Evolutionary conservation across 2,329 filamentous ascomycete genomes (phyloP), one percentile per base, ranked within the genome.

Genomic region (Penicillium hordei): DNA sequence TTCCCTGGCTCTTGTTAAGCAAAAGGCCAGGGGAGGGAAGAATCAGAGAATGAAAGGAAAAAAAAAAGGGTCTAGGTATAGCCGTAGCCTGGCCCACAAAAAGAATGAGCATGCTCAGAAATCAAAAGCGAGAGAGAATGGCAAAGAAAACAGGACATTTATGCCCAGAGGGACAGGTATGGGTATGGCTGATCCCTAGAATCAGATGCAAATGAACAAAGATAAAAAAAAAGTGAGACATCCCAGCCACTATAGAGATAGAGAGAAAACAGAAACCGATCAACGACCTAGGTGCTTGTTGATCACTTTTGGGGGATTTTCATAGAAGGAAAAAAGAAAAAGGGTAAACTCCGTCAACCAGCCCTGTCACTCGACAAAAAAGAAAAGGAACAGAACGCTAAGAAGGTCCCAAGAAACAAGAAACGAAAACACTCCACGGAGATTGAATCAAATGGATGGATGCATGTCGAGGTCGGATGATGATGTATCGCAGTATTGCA

Each of bases 321-420:
- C 42, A 51, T 25, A 29, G 49, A 27, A 42, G 58, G 52, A 57
- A 13, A 17, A 33, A 33, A 52, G 53, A 60, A 61, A 60, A 42
- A 56, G 36, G 49, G 59, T 64, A 58, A 62, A 68, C 65, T 67
- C 68, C 69, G 65, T 66, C 68, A 69, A 68, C 62, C 65, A 67
- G 63, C 53, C 63, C 64, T 63, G 61, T 63, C 63, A 66, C 64
- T 68, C 59, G 52, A 66, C 44, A 58, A 60, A 55, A 55, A 57
- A 49, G 36, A 61, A 52, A 63, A 46, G 60, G 60, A 44, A 61
- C 64, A 68, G 56, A 68, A 69, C 65, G 68, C 70, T 70, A 68
- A 65, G 62, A 59, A 64, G 62, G 61, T 67, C 66, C 61, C 57
- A 62, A 44, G 44, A 55, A 61, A 46, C 60, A 58, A 53, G 48